Conservation (phyloP, 495 filamentous ascomycete species). For the Aspergillus avenaceus region DNA sequence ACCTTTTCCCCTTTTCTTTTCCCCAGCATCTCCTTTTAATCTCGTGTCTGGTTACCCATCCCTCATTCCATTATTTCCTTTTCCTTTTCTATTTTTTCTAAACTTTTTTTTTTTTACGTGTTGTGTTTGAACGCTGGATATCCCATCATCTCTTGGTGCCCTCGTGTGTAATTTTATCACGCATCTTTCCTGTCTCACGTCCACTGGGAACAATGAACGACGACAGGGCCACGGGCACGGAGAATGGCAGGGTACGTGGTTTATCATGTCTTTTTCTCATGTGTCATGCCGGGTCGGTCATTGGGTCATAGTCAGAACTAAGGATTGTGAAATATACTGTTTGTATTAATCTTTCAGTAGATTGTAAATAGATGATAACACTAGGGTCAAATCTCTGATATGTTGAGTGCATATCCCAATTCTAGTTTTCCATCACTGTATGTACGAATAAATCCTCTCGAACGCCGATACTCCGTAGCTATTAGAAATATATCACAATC, state of each 20-base stretch:
- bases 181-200: conserved; percentile 31
- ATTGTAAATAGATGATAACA: background rate
- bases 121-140: conserved; percentile 41
- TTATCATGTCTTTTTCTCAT: conserved; percentile 41
- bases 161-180: conserved; percentile 38
- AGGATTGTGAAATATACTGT: conserved; percentile 27
- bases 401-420: background rate
- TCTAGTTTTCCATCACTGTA: too few relatives aligned
- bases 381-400: too few relatives aligned
- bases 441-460: background rate
- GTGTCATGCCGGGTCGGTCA: conserved; percentile 41
- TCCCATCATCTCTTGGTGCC: conserved; percentile 35
- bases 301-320: conserved; percentile 36
- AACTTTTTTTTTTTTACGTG: conserved; percentile 14
- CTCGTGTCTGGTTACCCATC: conserved; percentile 9
- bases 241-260: conserved; percentile 32
- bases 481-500: conserved; percentile 56
- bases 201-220: conserved; percentile 25
- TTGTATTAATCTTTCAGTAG: background rate
- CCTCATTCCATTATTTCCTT: conserved; percentile 6
- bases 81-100: conserved; percentile 14
- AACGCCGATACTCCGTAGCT: background rate
- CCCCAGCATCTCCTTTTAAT: background rate
- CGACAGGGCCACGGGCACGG: conserved; percentile 26
- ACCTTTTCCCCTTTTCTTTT: conserved; percentile 4